Evolutionary conservation across 768 basidiomycete species (phyloP).

Genomic region (Suillus weaverae): DNA sequence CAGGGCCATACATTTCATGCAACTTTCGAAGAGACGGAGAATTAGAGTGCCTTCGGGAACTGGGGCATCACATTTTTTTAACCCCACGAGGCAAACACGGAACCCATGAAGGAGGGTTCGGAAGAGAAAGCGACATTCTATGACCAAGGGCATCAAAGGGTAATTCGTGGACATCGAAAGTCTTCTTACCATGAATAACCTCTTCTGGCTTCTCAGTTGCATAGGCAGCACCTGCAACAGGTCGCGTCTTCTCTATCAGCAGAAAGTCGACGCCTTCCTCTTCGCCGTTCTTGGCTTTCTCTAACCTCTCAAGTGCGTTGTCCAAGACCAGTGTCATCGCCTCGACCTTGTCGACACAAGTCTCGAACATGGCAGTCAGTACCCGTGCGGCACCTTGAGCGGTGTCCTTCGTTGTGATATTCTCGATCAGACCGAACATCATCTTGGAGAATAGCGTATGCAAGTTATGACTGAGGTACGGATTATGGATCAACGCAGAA

Average conservation of each 20-base stretch:
- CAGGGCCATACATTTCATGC: constrained; percentile 80
- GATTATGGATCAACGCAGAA: constrained; percentile 87
- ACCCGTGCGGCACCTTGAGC: constrained; percentile 65
- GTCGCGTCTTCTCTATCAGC: constrained; percentile 82
- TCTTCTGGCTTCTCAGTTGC: constrained; percentile 83
- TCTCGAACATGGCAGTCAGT: constrained; percentile 77
- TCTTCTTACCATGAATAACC: constrained; percentile 66
- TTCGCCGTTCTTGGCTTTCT: constrained; percentile 42
- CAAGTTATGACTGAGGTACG: constrained; percentile 72
- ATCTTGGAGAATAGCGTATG: constrained; percentile 93
- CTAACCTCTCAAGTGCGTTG: constrained; percentile 47
- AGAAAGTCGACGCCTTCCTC: constrained; percentile 51
- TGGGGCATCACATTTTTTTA: constrained; percentile 79
- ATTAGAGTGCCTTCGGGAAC: constrained; percentile 85
- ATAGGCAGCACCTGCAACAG: constrained; percentile 74
- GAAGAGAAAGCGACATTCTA: constrained; percentile 85
- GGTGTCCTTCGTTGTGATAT: constrained; percentile 74
- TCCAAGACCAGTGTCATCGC: constrained; percentile 67
- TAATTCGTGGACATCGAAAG: neutral
- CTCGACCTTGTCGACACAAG: constrained; percentile 81
- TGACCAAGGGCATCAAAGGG: constrained; percentile 9
- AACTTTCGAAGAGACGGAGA: constrained; percentile 83
- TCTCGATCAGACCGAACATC: constrained; percentile 86
- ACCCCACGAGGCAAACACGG: constrained; percentile 69
- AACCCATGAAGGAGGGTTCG: constrained; percentile 88